These are phyloP conservation scores for Microsporum audouinii DNA, from an alignment of 2,329 filamentous ascomycete species.

Conservation along the genomic window DNA sequence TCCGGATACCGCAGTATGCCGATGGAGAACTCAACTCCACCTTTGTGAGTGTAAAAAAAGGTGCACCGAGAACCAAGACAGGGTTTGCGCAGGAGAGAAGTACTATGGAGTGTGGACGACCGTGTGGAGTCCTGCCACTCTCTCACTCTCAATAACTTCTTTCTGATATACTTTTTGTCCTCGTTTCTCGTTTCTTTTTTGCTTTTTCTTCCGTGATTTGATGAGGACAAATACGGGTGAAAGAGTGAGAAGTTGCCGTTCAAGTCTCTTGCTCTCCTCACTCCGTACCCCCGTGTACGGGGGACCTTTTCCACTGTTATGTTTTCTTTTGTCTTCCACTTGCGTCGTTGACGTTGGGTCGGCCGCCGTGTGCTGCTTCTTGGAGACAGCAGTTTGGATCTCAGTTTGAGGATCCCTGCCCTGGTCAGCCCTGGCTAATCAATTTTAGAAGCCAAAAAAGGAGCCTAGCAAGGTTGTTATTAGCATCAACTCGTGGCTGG, in stretches of 20 bases:
- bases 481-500: constrained; percentile 3
- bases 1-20: constrained; percentile 5
- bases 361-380: background rate
- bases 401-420: constrained; percentile 3
- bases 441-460: constrained; percentile 4
- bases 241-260: background rate
- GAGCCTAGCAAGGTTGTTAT: background rate
- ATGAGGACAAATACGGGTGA: background rate
- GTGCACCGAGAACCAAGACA: background rate
- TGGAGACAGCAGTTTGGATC: background rate
- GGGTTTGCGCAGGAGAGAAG: background rate
- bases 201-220: background rate
- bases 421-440: background rate
- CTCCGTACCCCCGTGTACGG: background rate
- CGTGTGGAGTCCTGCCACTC: background rate
- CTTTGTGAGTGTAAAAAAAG: constrained; percentile 3
- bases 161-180: background rate
- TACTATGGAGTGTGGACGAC: background rate
- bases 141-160: constrained; percentile 3
- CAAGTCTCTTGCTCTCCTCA: background rate
- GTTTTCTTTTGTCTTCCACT: background rate
- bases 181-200: background rate
- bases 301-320: background rate
- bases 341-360: background rate
- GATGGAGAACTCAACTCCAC: background rate